These are phyloP conservation scores for Microbotryomycetes sp. DNA, from an alignment of 1,284 basidiomycete species.

Conservation along the genomic window DNA sequence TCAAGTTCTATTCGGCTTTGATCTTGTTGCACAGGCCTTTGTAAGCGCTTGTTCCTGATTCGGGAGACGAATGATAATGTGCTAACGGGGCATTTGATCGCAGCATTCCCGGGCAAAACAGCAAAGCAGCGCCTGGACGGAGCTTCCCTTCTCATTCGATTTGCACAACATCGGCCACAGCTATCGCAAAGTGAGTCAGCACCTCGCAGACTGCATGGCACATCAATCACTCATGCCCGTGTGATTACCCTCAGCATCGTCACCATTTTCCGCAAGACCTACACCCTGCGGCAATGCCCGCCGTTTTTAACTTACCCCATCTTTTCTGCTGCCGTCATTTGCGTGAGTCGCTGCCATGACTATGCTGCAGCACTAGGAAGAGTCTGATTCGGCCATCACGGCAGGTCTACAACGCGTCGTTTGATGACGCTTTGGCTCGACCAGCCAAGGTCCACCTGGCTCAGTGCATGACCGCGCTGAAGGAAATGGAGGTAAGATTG, in stretches of 20 bases:
- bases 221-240: background rate
- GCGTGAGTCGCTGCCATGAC: constrained; percentile 42
- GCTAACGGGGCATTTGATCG: too few relatives aligned
- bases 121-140: constrained; percentile 53
- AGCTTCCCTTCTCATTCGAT: constrained; percentile 52
- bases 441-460: constrained; percentile 51
- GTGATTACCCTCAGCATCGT: constrained; percentile 47
- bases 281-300: constrained; percentile 57
- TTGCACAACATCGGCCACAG: constrained; percentile 65
- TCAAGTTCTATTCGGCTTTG: constrained; percentile 78
- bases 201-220: background rate
- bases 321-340: constrained; percentile 76
- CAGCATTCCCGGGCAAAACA: constrained; percentile 45
- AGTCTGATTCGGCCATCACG: background rate
- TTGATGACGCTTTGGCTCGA: constrained; percentile 35
- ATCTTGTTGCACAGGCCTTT: constrained; percentile 70
- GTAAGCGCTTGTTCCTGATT: constrained; percentile 1
- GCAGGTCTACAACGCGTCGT: constrained; percentile 39
- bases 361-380: background rate
- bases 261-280: constrained; percentile 40
- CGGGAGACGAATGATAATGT: too few relatives aligned
- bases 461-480: constrained; percentile 62
- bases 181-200: constrained; percentile 54
- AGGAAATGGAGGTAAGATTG: constrained; percentile 55
- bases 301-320: constrained; percentile 74